Percentiles rank a stretch among this genome's conserved stretches.
These are phyloP conservation scores for Mycena olivaceomarginata DNA, from an alignment of 768 basidiomycete genomes.

Conservation along the genomic window DNA sequence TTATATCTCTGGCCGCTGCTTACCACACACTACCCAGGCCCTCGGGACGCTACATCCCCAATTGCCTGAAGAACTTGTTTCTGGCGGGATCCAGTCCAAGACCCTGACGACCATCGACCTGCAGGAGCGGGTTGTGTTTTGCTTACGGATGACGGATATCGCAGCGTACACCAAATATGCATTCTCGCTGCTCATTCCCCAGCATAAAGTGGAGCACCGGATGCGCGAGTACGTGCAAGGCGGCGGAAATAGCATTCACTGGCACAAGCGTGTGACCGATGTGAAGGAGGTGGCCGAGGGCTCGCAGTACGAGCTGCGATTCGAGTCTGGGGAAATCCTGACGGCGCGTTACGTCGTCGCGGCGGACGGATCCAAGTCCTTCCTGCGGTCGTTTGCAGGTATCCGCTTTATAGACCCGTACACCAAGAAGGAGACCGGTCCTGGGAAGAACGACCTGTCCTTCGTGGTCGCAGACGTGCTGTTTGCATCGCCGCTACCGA, in stretches of 20 bases:
- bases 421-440: conserved; percentile 29
- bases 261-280: conserved; percentile 57
- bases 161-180: conserved; percentile 59
- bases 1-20: conserved; percentile 2
- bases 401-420: conserved; percentile 24
- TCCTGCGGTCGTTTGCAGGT: conserved; percentile 51
- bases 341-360: conserved; percentile 63
- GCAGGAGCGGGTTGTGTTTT: conserved; percentile 56
- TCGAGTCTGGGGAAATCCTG: conserved; percentile 62
- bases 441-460: conserved; percentile 25
- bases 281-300: conserved; percentile 49
- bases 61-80: conserved; percentile 17
- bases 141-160: conserved; percentile 49
- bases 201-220: conserved; percentile 61
- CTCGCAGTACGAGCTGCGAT: conserved; percentile 53
- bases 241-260: conserved; percentile 52
- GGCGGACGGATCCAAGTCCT: conserved; percentile 62
- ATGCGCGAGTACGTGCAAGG: conserved; percentile 54
- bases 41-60: conserved; percentile 12
- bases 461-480: conserved; percentile 30
- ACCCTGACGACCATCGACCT: conserved; percentile 60
- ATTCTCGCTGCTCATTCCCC: conserved; percentile 58
- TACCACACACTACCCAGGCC: conserved; percentile 39
- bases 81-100: conserved; percentile 43
- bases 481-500: background rate